phyloP scores from a whole-genome alignment of 1,284 basidiomycete species.

The Schizophyllum amplum region DNA sequence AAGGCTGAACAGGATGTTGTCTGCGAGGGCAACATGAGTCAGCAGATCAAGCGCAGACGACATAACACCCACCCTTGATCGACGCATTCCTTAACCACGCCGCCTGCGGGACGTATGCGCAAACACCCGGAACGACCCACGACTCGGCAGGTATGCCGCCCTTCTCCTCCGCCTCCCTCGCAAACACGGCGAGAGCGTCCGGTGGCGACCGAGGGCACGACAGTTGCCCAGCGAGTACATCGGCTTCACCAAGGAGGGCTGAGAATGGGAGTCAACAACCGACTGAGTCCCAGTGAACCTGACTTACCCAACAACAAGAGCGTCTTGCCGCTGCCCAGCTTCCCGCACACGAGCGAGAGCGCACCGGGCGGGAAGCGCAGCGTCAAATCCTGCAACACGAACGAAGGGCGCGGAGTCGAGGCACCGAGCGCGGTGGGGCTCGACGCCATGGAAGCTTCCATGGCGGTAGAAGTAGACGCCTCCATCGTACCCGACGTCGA shows the following conservation, averaged over 20 bases:
- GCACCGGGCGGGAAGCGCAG: slow-evolving; percentile 74
- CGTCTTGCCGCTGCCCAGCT: slow-evolving; percentile 78
- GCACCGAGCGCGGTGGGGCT: slow-evolving; percentile 43
- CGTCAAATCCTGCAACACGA: slow-evolving; percentile 74
- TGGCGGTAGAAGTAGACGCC: neutral
- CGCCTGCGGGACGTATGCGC: slow-evolving; percentile 90
- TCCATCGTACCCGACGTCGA: neutral
- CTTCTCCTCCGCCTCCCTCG: slow-evolving; percentile 15
- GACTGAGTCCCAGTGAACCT: neutral
- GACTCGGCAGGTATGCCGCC: slow-evolving; percentile 28
- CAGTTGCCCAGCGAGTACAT: slow-evolving; percentile 74
- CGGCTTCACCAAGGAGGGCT: slow-evolving; percentile 88
- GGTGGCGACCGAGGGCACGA: slow-evolving; percentile 79
- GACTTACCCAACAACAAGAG: slow-evolving; percentile 59
- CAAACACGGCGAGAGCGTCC: slow-evolving; percentile 61
- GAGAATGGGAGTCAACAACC: slow-evolving; percentile 13
- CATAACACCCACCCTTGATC: slow-evolving; percentile 55
- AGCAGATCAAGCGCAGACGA: neutral
- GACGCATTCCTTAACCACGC: slow-evolving; percentile 90
- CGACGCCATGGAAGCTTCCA: neutral
- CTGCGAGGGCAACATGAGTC: slow-evolving; percentile 25
- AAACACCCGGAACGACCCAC: slow-evolving; percentile 73
- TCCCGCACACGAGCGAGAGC: slow-evolving; percentile 78
- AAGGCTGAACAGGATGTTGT: slow-evolving; percentile 89
- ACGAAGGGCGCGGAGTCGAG: slow-evolving; percentile 70